Conservation (phyloP, 192 early-diverging fungal genomes). For the Spizellomyces punctatus region DNA sequence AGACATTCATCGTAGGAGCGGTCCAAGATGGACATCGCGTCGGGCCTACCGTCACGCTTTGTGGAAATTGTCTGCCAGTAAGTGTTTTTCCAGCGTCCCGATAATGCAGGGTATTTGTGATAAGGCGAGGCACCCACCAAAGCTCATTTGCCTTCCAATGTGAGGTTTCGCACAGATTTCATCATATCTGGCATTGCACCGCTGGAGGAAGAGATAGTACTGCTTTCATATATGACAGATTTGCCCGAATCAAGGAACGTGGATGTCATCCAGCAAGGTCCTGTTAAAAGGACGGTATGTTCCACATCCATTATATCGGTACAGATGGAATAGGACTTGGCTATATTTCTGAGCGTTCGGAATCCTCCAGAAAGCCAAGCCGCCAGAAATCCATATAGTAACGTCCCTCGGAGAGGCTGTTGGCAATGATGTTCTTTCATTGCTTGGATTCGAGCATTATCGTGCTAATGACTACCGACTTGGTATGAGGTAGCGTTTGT, state of each 20-base stretch:
- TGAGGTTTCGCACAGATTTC: conserved; percentile 76
- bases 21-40: conserved; percentile 44
- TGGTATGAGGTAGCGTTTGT: conserved; percentile 50
- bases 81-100: conserved; percentile 4
- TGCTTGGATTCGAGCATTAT: conserved; percentile 83
- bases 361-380: conserved; percentile 45
- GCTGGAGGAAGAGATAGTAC: conserved; percentile 66
- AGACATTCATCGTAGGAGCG: conserved; percentile 35
- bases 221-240: conserved; percentile 71
- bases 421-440: conserved; percentile 84
- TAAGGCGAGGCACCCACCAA: too few relatives aligned
- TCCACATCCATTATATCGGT: neutral
- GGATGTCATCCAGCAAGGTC: conserved; percentile 42
- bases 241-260: conserved; percentile 57
- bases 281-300: conserved; percentile 20
- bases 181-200: conserved; percentile 88
- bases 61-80: conserved; percentile 65
- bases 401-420: conserved; percentile 78
- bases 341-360: conserved; percentile 18
- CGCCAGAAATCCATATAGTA: conserved; percentile 92
- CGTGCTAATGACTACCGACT: conserved; percentile 95
- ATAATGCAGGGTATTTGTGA: too few relatives aligned
- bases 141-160: neutral
- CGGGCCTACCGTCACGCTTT: conserved; percentile 55
- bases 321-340: neutral